Base-by-base conservation (phyloP, 345 rosid genomes). In the Camelina hispida region DNA sequence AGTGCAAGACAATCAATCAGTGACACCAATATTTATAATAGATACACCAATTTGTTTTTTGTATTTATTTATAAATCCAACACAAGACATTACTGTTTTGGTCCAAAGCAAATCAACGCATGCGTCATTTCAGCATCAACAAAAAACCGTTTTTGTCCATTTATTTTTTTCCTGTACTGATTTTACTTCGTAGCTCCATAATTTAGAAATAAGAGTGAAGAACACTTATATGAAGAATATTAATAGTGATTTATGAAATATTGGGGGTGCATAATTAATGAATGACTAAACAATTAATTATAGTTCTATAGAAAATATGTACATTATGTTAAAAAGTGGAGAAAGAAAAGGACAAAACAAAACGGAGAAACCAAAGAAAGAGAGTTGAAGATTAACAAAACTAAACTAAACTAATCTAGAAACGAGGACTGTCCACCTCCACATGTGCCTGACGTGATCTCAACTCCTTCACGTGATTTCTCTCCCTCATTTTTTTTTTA, bases 281-380 rank as follows among this genome's bases (percentile, higher is more conserved):
- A 32, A 35, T 17, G 16, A 32, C 22, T 15, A 25, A 44, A 15
- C 68, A 25, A 4, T 22, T 28, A 28, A 28, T 28, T 28, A 28
- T 28, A 28, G 3, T 28, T 28, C 30, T 28, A 28, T 28, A 3
- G 30, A 4, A 28, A 28, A 28, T 28, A 28, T 28, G 30, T 28
- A 20, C 22, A 28, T 28, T 28, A 25, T 25, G 30, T 28, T 28
- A 28, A 28, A 28, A 28, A 28, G 30, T 6, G 47, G 47, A 28
- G 18, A 34, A 43, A 42, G 16, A 32, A 69, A 30, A 62, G 50
- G 72, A 71, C 76, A 64, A 77, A 65, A 71, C 62, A 65, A 56
- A 78, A 78, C 81, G 81, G 81, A 78, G 81, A 78, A 72, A 78
- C 77, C 81, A 62, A 78, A 71, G 62, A 75, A 61, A 37, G 77